Evolutionary conservation across 2,329 filamentous ascomycete genomes (phyloP).

Genomic region (Decorospora gaudefroyi): DNA sequence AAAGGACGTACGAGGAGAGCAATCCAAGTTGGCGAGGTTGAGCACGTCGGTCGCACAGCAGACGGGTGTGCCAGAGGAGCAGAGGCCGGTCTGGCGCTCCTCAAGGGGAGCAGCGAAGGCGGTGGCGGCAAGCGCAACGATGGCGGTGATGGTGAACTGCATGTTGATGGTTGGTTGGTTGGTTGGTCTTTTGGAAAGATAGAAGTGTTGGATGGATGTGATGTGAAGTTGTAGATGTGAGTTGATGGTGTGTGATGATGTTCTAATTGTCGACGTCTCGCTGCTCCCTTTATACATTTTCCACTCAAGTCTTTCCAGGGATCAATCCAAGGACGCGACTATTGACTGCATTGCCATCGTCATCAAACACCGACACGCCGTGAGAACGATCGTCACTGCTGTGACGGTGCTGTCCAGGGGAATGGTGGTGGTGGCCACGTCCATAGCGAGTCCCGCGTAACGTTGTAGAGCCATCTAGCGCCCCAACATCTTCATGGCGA

Average conservation of each 20-base stretch:
- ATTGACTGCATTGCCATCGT: conserved; percentile 26
- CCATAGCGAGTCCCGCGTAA: conserved; percentile 18
- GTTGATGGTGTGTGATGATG: conserved; percentile 34
- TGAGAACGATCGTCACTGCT: conserved; percentile 28
- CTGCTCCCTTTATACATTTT: conserved; percentile 41
- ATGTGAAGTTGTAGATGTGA: conserved; percentile 21
- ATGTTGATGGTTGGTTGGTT: conserved; percentile 32
- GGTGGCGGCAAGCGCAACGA: conserved; percentile 38
- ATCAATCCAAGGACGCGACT: conserved; percentile 10
- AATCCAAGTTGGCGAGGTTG: conserved; percentile 62
- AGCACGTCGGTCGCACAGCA: conserved; percentile 68
- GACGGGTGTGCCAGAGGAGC: conserved; percentile 49
- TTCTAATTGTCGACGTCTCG: conserved; percentile 22
- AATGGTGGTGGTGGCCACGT: conserved; percentile 13
- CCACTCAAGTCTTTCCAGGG: conserved; percentile 5
- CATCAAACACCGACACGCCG: conserved; percentile 25
- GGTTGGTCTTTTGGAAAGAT: conserved; percentile 14
- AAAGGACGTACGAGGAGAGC: conserved; percentile 56
- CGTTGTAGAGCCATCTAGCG: conserved; percentile 24
- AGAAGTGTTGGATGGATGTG: not conserved
- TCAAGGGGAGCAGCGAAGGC: conserved; percentile 41
- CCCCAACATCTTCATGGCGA: conserved; percentile 15
- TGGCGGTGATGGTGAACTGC: conserved; percentile 44
- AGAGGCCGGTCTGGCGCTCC: conserved; percentile 43
- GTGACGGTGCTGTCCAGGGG: too few relatives aligned